Base-by-base conservation (phyloP, 257 asterid genomes). In the Henckelia pumila region DNA sequence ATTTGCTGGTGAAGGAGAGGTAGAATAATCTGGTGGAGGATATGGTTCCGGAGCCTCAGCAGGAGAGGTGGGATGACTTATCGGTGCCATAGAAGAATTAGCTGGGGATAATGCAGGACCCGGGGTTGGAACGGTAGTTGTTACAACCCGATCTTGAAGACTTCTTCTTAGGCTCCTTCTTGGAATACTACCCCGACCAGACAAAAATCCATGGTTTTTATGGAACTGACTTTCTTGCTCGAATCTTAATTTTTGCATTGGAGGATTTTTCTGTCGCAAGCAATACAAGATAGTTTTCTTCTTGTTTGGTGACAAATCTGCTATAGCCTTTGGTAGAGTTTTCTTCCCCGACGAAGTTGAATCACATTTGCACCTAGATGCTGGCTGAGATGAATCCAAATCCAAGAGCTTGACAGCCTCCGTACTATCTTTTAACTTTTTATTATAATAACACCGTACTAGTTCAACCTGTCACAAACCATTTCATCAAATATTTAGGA, bases 111-210 rank as follows among this genome's bases (percentile, higher is more conserved):
- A 28, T 26, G 74, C 63, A 8, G 91, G 77, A n/a, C 67, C 73
- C 0, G 83, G 81, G 7, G 70, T 22, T 28, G 83, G 70, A 75
- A 73, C 61, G 37, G 63, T 56, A 66, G 55, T 56, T 7, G n/a
- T 13, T 35, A 56, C 9, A 1, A 56, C 53, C 10, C 35, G 56
- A 25, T 16, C 33, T 35, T 33, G 60, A 13, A 44, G 20, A 53
- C 61, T 61, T 65, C 64, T 58, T 68, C 93, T 74, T 64, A 93
- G 82, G 76, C 78, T 76, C 79, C 95, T 85, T 82, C 96, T 81
- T 7, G 95, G 95, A 75, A 77, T 71, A 19, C 67, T 20, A 24
- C 76, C 61, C 82, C 79, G 75, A 47, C 33, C 67, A 29, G 85
- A 65, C 53, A 79, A 53, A 66, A 76, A 63, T 50, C 78, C 80